Evolutionary conservation across 2,329 filamentous ascomycete genomes (phyloP).

Genomic region (Fusarium camptoceras): DNA sequence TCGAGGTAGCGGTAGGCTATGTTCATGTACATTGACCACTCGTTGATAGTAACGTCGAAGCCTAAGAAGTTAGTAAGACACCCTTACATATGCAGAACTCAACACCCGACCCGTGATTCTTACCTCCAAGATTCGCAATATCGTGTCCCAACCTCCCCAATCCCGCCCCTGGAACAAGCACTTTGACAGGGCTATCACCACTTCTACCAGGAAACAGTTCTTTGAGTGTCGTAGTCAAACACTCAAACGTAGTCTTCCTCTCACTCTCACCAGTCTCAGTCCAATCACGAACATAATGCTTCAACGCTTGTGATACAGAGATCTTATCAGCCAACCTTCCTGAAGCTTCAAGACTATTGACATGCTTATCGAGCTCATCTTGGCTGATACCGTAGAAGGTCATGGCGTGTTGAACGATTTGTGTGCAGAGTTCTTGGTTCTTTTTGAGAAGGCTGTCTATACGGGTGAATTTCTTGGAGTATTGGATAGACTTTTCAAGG

Average conservation of each 20-base stretch:
- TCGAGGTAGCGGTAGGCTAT: conserved; percentile 63
- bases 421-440: conserved; percentile 60
- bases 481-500: conserved; percentile 68
- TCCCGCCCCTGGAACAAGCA: conserved; percentile 65
- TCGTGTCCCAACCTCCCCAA: conserved; percentile 65
- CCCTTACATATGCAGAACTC: rapidly evolving
- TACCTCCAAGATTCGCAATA: conserved; percentile 57
- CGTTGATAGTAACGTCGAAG: conserved; percentile 66
- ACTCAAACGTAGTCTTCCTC: conserved; percentile 56
- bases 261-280: conserved; percentile 60
- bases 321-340: conserved; percentile 58
- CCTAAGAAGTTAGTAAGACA: conserved; percentile 41
- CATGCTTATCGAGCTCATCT: conserved; percentile 59
- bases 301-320: conserved; percentile 64
- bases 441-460: conserved; percentile 56
- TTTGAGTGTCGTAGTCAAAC: conserved; percentile 52
- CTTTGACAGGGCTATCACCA: conserved; percentile 44
- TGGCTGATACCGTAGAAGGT: conserved; percentile 59
- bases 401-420: conserved; percentile 59
- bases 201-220: conserved; percentile 48
- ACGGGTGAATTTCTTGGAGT: conserved; percentile 64
- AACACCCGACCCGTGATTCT: neutral
- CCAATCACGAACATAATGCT: conserved; percentile 70
- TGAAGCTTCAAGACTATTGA: conserved; percentile 53
- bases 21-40: conserved; percentile 70